phyloP scores from a whole-genome alignment of 2,329 filamentous ascomycete species.

The Aspergillus alliaceus region DNA sequence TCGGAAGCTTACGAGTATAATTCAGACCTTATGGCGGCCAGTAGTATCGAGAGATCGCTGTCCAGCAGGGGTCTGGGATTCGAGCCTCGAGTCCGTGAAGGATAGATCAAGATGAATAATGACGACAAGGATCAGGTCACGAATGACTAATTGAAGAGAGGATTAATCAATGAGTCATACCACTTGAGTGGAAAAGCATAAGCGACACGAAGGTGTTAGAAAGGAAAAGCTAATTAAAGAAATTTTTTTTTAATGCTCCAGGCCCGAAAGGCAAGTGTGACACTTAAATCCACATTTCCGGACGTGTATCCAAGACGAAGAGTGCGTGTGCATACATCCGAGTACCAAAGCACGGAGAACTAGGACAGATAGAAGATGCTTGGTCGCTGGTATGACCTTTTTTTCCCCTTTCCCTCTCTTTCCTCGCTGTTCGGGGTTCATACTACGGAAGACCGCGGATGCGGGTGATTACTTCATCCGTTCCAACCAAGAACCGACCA shows the following conservation, averaged over 20 bases:
- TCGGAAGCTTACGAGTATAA: no score
- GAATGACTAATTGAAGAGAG: neutral
- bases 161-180: neutral
- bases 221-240: neutral
- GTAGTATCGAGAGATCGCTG: neutral
- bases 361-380: no score
- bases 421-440: conserved; percentile 6
- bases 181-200: neutral
- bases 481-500: neutral
- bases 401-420: neutral
- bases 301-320: neutral
- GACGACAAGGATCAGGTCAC: neutral
- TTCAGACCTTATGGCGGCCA: neutral
- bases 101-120: neutral
- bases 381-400: neutral
- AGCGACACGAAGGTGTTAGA: neutral
- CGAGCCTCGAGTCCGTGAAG: neutral
- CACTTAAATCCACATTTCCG: no score
- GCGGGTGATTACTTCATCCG: conserved; percentile 9
- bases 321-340: neutral
- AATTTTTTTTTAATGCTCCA: no score
- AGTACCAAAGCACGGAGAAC: neutral
- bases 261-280: no score
- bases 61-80: neutral
- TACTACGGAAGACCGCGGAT: conserved; percentile 20